Evolutionary conservation across 225 moss, liverwort and hornwort species (phyloP), one percentile per base, ranked within the genome.

Genomic region (Physcomitrium patens): DNA sequence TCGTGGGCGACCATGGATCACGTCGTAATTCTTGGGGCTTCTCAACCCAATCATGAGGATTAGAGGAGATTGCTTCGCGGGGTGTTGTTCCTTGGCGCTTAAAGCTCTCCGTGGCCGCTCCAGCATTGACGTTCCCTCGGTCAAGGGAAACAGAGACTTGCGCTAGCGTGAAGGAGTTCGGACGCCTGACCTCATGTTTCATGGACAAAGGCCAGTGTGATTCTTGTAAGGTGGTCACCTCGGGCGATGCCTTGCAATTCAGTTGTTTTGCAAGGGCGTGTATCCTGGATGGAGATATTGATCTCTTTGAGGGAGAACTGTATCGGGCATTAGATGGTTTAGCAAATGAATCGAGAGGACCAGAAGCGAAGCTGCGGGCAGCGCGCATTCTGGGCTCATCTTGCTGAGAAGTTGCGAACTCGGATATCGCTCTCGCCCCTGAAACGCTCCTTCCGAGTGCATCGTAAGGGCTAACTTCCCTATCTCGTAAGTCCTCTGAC

Each of bases 1-100:
- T 94, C 44, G 90, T 94, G 2, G 94, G 91, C 4, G 94, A 91
- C 75, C 85, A 86, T 12, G 89, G 85, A 70, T 89, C 37, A 77
- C 73, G 56, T 58, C 51, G 58, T 54, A 59, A 12, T 62, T 75
- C 37, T 77, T 70, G 28, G 31, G 31, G 31, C 67, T 65, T 77
- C 46, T 58, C 78, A 50, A 17, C 69, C 87, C 58, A 82, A 18
- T 60, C 68, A 42, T 74, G 74, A 20, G 75, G 68, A 27, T 69
- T 80, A 3, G 68, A 65, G 19, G 75, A 49, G 0, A 19, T 24
- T 19, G 76, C 54, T 47, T 73, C 50, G 9, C 37, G 53, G 60
- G 22, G 12, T n/a, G 44, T 73, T 20, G 48, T 53, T 31, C 72
- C 19, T 61, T 70, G 69, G 31, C 44, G 9, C 48, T 16, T 57